Conservation (phyloP, 352 stramenopile species). For the Phytophthora pseudosyringae region DNA sequence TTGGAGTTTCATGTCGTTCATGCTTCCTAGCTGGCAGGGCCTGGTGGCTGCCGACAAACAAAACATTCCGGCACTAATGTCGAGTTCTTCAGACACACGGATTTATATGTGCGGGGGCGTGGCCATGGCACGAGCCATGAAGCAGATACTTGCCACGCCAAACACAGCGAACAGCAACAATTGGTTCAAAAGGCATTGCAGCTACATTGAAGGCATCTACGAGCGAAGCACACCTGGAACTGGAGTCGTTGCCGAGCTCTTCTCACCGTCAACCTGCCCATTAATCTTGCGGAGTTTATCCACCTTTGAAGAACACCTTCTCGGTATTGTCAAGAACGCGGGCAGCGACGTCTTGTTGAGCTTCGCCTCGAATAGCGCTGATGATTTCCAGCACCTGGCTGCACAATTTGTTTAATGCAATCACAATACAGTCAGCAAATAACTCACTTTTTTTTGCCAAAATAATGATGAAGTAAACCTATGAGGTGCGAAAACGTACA, state of each 20-base stretch:
- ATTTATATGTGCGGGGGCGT: no score
- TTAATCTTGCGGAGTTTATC: slow-evolving; percentile 7
- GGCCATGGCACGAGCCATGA: no score
- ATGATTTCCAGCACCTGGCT: slow-evolving; percentile 90
- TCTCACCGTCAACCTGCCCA: background rate
- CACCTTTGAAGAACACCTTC: slow-evolving; percentile 65
- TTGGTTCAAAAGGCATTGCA: no score
- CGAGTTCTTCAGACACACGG: no score
- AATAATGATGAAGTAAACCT: background rate
- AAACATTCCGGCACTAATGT: no score
- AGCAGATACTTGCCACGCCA: no score
- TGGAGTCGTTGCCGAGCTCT: background rate
- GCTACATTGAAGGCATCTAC: no score
- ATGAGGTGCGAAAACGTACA: slow-evolving; percentile 69
- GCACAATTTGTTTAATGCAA: slow-evolving; percentile 4
- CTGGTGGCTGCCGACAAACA: no score
- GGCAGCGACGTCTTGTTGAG: slow-evolving; percentile 50
- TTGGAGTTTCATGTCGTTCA: no score
- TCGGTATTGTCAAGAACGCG: slow-evolving; percentile 66
- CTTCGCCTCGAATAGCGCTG: slow-evolving; percentile 65
- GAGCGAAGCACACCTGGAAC: background rate
- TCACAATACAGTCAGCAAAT: background rate
- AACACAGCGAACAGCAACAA: no score
- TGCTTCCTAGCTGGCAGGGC: no score
- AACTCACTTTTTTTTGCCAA: no score